Base-by-base conservation (phyloP, 78 protist genomes). In the Polysphondylium violaceum region DNA sequence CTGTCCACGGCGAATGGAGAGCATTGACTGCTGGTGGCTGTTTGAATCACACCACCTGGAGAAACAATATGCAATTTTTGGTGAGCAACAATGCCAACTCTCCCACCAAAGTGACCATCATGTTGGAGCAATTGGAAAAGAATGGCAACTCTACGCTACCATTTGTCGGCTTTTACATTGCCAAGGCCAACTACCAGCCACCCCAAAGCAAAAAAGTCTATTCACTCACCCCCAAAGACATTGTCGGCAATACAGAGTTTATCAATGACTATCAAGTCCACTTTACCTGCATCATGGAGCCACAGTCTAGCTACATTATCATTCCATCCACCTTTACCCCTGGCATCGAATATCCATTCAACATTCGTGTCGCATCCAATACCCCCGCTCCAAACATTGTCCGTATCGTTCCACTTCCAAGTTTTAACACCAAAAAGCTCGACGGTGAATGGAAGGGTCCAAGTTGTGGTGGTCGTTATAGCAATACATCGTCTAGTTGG, bases 171-270 rank as follows among this genome's bases (percentile, higher is more conserved):
- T 83, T 83, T 21, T 83, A 83, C 12, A 79, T 83, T 19, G 68
- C 91, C 19, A 50, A 36, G n/a, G 23, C 91, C 31, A 44, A 50
- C 16, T n/a, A n/a, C n/a, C 51, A 51, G 5, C 74, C 61, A 64
- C 25, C 44, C 6, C 31, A 21, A 0, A 29, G 55, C 50, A 83
- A 83, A 43, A 83, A 83, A 33, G 31, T 69, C 0, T 83, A 40
- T 36, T 23, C 71, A 1, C n/a, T 83, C 21, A 83, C 79, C 0
- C 91, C 91, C 19, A 83, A 83, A 31, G 91, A 83, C 21, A 67
- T 83, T 23, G 76, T 83, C 21, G 91, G 91, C 29, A 83, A 83
- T 56, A 83, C 91, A 27, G 91, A 83, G 79, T 83, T 83, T 44
- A 83, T 83, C 78, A 83, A 83, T 59, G 91, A 83, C 55, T 83